Conservation (phyloP, 352 stramenopile species). For the Phytopythium delawarense region DNA sequence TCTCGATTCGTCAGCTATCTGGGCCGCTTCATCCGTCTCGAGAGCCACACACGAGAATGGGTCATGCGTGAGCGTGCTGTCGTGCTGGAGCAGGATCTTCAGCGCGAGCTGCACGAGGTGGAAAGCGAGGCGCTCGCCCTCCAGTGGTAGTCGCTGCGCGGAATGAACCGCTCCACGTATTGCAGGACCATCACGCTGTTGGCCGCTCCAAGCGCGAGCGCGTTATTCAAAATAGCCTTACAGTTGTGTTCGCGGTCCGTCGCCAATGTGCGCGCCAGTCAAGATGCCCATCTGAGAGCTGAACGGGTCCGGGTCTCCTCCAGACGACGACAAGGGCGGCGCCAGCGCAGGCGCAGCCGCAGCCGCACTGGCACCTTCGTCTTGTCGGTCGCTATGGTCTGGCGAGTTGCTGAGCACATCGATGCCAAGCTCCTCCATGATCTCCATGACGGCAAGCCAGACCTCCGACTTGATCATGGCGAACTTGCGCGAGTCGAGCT, state of each 20-base stretch:
- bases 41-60: slow-evolving; percentile 37
- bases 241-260: slow-evolving; percentile 39
- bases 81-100: slow-evolving; percentile 58
- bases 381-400: neutral
- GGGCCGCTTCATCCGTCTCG: slow-evolving; percentile 57
- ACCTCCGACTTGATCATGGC: slow-evolving; percentile 88
- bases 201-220: neutral
- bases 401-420: slow-evolving; percentile 39
- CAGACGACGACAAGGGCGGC: neutral
- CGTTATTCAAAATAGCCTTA: slow-evolving; percentile 11
- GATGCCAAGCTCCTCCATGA: slow-evolving; percentile 81
- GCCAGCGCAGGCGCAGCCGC: slow-evolving; percentile 1
- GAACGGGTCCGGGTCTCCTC: slow-evolving; percentile 34
- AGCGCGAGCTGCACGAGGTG: slow-evolving; percentile 52
- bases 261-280: slow-evolving; percentile 30
- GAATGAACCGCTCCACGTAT: neutral
- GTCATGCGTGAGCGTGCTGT: slow-evolving; percentile 46
- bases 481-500: slow-evolving; percentile 83
- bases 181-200: neutral
- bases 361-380: slow-evolving; percentile 5
- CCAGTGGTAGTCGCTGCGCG: slow-evolving; percentile 21
- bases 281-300: slow-evolving; percentile 52
- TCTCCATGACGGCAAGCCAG: slow-evolving; percentile 86
- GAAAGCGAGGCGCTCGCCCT: slow-evolving; percentile 26
- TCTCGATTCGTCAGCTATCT: slow-evolving; percentile 47